Evolutionary conservation across 2,329 filamentous ascomycete genomes (phyloP), one percentile per base, ranked within the genome.

Genomic region (Cadophora gregata): DNA sequence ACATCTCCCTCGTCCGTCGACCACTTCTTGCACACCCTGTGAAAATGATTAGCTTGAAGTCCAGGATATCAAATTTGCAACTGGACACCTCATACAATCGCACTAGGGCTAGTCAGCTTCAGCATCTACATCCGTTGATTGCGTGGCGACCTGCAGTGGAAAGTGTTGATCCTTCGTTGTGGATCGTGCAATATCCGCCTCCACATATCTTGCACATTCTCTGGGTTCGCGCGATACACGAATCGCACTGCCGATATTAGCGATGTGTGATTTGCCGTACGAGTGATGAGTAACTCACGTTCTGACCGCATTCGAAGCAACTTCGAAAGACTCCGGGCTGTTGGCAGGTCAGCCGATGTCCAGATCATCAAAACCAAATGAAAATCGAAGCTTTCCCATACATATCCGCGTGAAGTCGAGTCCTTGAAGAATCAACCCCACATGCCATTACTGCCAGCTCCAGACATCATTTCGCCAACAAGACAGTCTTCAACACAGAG

Each of bases 271-370:
- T 9, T 31, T 27, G 21, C 25, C 25, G 12, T 7, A 31, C 55
- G 2, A 38, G 24, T 24, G 29, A 42, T 8, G 24, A 12, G 29
- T 21, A 2, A 62, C 87, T 81, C 80, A 93, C 91, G 67, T 92
- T 95, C 69, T 86, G 87, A 61, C 93, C 93, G 78, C 93, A 97
- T 78, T 94, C 93, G 85, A 92, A 96, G 81, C 93, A 97, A 74
- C 93, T 87, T 74, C 86, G 82, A 70, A 83, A 83, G n/a, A 90
- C 86, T 36, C 86, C 86, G 45, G 70, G 61, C 75, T 76, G 59
- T 21, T 9, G 31, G 53, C 38, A 58, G 53, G 70, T 87, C 61
- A 70, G 69, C 25, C 67, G 51, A 38, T 16, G 47, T 60, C 29
- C 47, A 42, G 27, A 19, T 31, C 16, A 36, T 50, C 48, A 71